Evolutionary conservation across 768 basidiomycete genomes (phyloP), one percentile per base, ranked within the genome.

Genomic region (Rhizopogon rudus): DNA sequence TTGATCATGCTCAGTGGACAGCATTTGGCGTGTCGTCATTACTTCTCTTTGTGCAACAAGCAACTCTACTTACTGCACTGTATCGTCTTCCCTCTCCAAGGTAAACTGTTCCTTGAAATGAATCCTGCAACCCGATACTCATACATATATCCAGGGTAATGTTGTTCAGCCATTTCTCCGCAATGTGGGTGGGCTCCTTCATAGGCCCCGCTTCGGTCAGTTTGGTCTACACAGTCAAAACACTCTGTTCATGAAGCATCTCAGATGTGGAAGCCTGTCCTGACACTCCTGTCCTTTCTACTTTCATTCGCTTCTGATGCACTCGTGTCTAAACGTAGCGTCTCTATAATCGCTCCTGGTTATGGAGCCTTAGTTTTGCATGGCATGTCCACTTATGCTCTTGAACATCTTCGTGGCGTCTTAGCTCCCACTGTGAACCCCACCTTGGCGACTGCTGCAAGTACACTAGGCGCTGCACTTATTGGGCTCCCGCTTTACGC

Each of bases 81-180:
- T 85, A 81, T 62, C 77, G 86, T 44, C 71, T 91, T 20, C 77
- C 90, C 41, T 78, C 87, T 2, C 75, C 79, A 56, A 81, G 86
- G 90, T 88, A 66, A 51, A 79, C 63, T 37, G 33, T n/a, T 49
- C 44, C 13, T 44, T 20, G n/a, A 39, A 45, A 40, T 14, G 28
- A n/a, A 22, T 40, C 37, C 37, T 33, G 46, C 3, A 25, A 25
- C 4, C 4, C 25, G 35, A 37, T 35, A 31, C 31, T 39, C 43
- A 42, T 44, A 61, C 37, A 52, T 25, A 52, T 14, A 25, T 41
- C 42, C 54, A 92, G 90, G 50, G 84, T 88, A 33, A 75, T 88
- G 42, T 61, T 91, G 35, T 82, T 91, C 61, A 71, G 81, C 20
- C 85, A 88, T 63, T 87, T 87, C 66, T 84, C 88, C 6, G 73